phyloP scores from a whole-genome alignment of 345 rosid species.

The Eucalyptus dawsonii region DNA sequence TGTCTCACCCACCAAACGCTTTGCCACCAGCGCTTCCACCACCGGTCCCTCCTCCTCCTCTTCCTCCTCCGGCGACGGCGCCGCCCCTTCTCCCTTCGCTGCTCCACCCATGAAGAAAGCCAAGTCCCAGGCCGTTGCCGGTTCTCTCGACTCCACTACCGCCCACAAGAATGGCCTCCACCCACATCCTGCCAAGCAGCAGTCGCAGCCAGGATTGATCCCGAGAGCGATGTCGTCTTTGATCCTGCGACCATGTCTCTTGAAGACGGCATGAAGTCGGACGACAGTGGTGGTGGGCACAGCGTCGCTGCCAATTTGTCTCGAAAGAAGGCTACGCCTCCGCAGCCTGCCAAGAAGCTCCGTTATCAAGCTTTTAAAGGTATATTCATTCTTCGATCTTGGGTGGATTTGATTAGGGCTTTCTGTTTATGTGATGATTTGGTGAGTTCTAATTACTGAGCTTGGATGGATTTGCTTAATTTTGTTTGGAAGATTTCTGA shows the following conservation, averaged over 20 bases:
- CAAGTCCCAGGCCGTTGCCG: conserved; percentile 51
- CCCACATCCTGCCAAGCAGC: conserved; percentile 1
- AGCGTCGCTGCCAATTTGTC: conserved; percentile 59
- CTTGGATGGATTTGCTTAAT: neutral
- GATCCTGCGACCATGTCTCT: conserved; percentile 12
- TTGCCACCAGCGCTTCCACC: conserved; percentile 23
- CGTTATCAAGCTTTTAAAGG: conserved; percentile 85
- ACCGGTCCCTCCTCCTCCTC: conserved; percentile 4
- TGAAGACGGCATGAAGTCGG: conserved; percentile 40
- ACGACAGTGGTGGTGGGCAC: conserved; percentile 8
- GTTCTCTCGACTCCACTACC: conserved; percentile 23
- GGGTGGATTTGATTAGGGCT: neutral
- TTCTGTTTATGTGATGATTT: neutral
- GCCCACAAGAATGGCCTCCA: conserved; percentile 46
- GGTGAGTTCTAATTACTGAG: neutral
- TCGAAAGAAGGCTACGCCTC: conserved; percentile 77
- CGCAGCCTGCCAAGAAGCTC: conserved; percentile 80
- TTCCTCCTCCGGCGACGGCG: conserved; percentile 5
- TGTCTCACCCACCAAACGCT: conserved; percentile 89
- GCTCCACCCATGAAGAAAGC: conserved; percentile 53
- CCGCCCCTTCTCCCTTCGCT: neutral
- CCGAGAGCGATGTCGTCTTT: conserved; percentile 23
- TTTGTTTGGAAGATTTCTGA: neutral
- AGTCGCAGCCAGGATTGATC: conserved; percentile 4
- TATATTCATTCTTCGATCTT: conserved; percentile 1